Evolutionary conservation across 2,329 filamentous ascomycete species (phyloP).

Genomic region (Exophiala mesophila): DNA sequence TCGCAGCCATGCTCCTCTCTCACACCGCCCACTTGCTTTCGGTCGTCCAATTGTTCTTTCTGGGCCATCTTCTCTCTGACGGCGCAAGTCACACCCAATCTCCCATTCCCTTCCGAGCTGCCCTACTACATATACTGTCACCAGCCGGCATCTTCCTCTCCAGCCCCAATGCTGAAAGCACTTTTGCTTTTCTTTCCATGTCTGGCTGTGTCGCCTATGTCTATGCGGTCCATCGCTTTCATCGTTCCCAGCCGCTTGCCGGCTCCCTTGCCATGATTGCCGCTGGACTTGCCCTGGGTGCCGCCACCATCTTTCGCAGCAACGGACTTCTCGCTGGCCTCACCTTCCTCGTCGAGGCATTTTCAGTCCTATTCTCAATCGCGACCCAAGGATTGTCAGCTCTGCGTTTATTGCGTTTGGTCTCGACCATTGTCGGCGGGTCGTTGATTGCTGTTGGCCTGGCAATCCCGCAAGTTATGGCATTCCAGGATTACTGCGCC

Average conservation of each 20-base stretch:
- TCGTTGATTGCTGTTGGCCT: slow-evolving; percentile 63
- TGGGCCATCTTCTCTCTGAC: slow-evolving; percentile 14
- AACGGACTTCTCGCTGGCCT: slow-evolving; percentile 83
- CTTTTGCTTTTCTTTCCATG: slow-evolving; percentile 74
- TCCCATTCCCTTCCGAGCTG: slow-evolving; percentile 61
- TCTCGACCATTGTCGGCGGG: slow-evolving; percentile 62
- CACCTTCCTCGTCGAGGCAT: slow-evolving; percentile 62
- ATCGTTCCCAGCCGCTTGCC: slow-evolving; percentile 35
- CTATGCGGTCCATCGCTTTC: slow-evolving; percentile 36
- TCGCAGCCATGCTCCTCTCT: slow-evolving; percentile 62
- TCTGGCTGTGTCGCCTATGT: slow-evolving; percentile 66
- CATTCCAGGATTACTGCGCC: slow-evolving; percentile 67
- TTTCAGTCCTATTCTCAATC: slow-evolving; percentile 41
- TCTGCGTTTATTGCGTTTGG: slow-evolving; percentile 48
- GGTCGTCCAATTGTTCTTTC: slow-evolving; percentile 58
- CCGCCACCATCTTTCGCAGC: slow-evolving; percentile 69
- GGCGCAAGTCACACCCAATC: slow-evolving; percentile 29
- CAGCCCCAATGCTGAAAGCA: slow-evolving; percentile 75
- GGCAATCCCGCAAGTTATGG: slow-evolving; percentile 66
- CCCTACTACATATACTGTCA: slow-evolving; percentile 73
- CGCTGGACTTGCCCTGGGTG: slow-evolving; percentile 65
- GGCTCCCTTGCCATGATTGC: slow-evolving; percentile 41
- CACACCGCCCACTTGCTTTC: slow-evolving; percentile 73
- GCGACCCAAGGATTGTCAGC: slow-evolving; percentile 34
- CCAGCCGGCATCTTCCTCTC: slow-evolving; percentile 87